Evolutionary conservation across 371 early-diverging fungal species (phyloP).

Genomic region (Mortierella sp.): DNA sequence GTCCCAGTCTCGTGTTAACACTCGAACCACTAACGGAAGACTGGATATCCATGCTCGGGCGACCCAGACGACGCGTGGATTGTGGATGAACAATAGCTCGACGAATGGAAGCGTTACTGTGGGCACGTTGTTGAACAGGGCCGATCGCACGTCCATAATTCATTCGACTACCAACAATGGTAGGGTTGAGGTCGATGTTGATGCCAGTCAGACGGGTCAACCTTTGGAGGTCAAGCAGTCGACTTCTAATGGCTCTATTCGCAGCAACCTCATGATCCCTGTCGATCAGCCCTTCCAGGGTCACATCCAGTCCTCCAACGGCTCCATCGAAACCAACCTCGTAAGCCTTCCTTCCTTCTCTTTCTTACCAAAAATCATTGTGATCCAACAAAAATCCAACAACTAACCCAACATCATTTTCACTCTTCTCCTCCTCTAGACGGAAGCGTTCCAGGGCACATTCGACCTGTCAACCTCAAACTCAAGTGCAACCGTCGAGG

Average conservation of each 20-base stretch:
- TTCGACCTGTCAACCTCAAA: slow-evolving; percentile 40
- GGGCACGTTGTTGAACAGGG: slow-evolving; percentile 32
- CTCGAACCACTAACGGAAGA: slow-evolving; percentile 17
- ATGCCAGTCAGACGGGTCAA: slow-evolving; percentile 33
- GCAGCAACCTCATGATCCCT: slow-evolving; percentile 40
- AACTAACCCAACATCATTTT: neutral
- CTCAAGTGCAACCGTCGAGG: slow-evolving; percentile 28
- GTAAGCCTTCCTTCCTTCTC: slow-evolving; percentile 18
- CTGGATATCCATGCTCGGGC: slow-evolving; percentile 29
- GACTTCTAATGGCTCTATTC: slow-evolving; percentile 24
- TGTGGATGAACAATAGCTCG: slow-evolving; percentile 31
- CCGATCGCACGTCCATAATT: slow-evolving; percentile 27
- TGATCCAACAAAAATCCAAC: neutral
- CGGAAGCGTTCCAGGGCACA: slow-evolving; percentile 42
- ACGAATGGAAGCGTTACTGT: slow-evolving; percentile 28
- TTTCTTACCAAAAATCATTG: neutral
- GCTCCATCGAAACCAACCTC: slow-evolving; percentile 35
- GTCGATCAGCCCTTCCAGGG: slow-evolving; percentile 19
- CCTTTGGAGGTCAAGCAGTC: slow-evolving; percentile 22
- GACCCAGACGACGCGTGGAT: slow-evolving; percentile 27
- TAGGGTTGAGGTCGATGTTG: slow-evolving; percentile 29
- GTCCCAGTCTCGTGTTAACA: slow-evolving; percentile 17
- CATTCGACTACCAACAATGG: slow-evolving; percentile 23
- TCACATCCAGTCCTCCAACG: slow-evolving; percentile 23
- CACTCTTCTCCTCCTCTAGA: slow-evolving; percentile 14